A percentile compares a stretch with the other conserved stretches of the same genome.
Evolutionary conservation across 176 grass and related monocot genomes (phyloP).

Genomic region (Carex parvula): DNA sequence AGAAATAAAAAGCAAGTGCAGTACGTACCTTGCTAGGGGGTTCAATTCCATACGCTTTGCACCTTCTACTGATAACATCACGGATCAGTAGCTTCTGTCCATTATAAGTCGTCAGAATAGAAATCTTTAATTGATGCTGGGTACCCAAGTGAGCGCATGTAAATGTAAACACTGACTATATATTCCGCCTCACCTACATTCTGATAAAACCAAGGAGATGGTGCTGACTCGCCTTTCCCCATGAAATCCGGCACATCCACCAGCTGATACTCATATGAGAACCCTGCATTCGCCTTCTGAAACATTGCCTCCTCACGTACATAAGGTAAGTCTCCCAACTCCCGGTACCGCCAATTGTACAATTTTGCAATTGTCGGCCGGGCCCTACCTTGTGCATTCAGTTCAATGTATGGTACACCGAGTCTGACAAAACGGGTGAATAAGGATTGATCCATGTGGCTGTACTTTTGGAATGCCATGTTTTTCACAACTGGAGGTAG

Average conservation of each 20-base stretch:
- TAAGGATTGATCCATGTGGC: too few species aligned
- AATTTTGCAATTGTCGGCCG: too few species aligned
- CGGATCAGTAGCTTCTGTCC: conserved; percentile 97
- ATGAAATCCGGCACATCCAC: conserved; percentile 92
- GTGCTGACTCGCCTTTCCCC: conserved; percentile 79
- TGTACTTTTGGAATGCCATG: too few species aligned
- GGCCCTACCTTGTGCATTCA: too few species aligned
- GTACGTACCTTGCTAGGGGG: conserved; percentile 85
- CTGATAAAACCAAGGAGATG: conserved; percentile 99
- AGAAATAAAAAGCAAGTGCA: conserved; percentile 16
- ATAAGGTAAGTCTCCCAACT: conserved; percentile 82
- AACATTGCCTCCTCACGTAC: conserved; percentile 76
- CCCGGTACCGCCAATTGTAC: conserved; percentile 98
- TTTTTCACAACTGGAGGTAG: too few species aligned
- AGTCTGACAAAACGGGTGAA: too few species aligned
- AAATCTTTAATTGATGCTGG: conserved; percentile 77
- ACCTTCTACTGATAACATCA: conserved; percentile 91
- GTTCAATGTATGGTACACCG: too few species aligned
- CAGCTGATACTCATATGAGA: conserved; percentile 92
- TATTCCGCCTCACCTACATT: conserved; percentile 98
- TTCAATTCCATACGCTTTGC: conserved; percentile 81
- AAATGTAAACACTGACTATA: conserved; percentile 96
- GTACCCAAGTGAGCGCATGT: conserved; percentile 89
- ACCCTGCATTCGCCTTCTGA: conserved; percentile 89
- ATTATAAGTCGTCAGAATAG: conserved; percentile 97